Evolutionary conservation across 176 grass and related monocot species (phyloP).

Genomic region (Cocos nucifera): DNA sequence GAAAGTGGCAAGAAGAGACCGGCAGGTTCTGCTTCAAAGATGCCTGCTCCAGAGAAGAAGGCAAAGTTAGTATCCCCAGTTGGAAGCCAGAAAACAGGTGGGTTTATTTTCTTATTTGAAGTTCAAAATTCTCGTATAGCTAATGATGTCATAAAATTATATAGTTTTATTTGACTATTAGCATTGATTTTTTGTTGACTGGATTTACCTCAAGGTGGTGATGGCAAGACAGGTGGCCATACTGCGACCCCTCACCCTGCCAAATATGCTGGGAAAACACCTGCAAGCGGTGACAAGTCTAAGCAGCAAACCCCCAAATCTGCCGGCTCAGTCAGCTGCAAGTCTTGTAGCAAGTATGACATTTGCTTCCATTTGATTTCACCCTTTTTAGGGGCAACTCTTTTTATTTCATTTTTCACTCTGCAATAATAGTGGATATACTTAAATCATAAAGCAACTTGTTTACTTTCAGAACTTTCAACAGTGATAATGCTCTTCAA

Average conservation of each 20-base stretch:
- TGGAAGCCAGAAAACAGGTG: slow-evolving; percentile 56
- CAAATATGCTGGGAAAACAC: slow-evolving; percentile 53
- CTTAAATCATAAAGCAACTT: neutral
- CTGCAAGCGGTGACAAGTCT: slow-evolving; percentile 38
- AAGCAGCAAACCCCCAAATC: slow-evolving; percentile 64
- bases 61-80: slow-evolving; percentile 48
- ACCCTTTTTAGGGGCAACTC: no score
- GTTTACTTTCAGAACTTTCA: slow-evolving; percentile 46
- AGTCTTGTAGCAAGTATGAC: slow-evolving; percentile 72
- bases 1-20: slow-evolving; percentile 57
- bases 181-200: no score
- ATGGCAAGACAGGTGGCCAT: slow-evolving; percentile 55
- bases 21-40: slow-evolving; percentile 28
- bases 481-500: slow-evolving; percentile 54
- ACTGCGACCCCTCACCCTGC: slow-evolving; percentile 75
- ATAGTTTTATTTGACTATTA: no score
- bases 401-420: neutral
- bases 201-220: slow-evolving; percentile 17
- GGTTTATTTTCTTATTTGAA: neutral
- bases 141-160: no score
- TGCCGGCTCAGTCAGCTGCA: slow-evolving; percentile 41
- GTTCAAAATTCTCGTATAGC: no score
- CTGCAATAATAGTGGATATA: neutral
- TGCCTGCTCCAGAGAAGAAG: slow-evolving; percentile 74
- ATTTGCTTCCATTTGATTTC: neutral